A percentile compares a stretch with the other conserved stretches of the same genome.
Conservation (phyloP, 2,329 filamentous ascomycete genomes). For the Aspergillus versicolor region DNA sequence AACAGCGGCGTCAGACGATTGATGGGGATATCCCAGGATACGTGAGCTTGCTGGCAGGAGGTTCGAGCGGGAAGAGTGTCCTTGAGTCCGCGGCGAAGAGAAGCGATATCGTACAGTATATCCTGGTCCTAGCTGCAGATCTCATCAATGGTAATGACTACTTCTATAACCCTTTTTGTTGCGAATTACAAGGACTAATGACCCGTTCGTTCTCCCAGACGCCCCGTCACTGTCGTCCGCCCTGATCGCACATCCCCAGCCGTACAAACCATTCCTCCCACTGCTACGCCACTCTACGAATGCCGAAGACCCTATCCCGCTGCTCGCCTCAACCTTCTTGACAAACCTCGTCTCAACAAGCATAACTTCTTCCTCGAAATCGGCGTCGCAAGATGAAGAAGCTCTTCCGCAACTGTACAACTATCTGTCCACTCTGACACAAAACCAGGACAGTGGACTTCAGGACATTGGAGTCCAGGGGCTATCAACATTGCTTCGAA, state of each 20-base stretch:
- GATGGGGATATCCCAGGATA: constrained; percentile 80
- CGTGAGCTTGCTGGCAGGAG: constrained; percentile 74
- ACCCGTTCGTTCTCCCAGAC: constrained; percentile 52
- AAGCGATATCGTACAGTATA: constrained; percentile 89
- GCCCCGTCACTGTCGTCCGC: constrained; percentile 75
- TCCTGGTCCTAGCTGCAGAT: constrained; percentile 84
- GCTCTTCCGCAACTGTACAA: constrained; percentile 80
- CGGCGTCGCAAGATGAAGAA: constrained; percentile 63
- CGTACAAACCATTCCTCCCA: constrained; percentile 76
- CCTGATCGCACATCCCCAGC: constrained; percentile 68
- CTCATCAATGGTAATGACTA: constrained; percentile 70
- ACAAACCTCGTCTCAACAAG: constrained; percentile 71
- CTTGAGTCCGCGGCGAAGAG: constrained; percentile 83
- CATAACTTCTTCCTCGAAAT: constrained; percentile 60
- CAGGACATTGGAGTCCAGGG: constrained; percentile 95
- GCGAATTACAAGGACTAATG: background rate
- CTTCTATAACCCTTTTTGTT: background rate
- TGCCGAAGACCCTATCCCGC: constrained; percentile 80
- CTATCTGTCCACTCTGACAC: constrained; percentile 80
- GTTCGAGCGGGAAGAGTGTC: constrained; percentile 65
- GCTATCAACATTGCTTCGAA: constrained; percentile 81
- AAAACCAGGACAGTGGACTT: constrained; percentile 81
- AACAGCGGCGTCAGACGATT: constrained; percentile 79
- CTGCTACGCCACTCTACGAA: constrained; percentile 81
- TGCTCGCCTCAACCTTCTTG: constrained; percentile 86